Conservation (phyloP, 1,139 yeast genomes). For the Candida dubliniensis region DNA sequence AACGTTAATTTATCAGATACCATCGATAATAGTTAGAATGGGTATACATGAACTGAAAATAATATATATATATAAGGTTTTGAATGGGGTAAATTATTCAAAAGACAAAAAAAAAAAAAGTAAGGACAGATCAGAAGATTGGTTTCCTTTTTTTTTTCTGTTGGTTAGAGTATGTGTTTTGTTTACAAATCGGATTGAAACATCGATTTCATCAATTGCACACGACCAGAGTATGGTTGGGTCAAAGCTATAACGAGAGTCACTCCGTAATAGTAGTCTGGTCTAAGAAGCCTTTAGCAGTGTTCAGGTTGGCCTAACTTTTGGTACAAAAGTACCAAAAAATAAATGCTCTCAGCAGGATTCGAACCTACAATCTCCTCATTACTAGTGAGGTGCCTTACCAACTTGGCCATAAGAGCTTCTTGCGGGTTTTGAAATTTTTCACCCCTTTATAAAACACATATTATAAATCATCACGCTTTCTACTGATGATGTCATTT, state of each 20-base stretch:
- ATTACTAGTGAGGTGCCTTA: conserved; percentile 90
- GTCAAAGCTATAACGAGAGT: neutral
- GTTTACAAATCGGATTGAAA: neutral
- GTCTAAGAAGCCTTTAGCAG: too few species aligned
- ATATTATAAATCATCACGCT: too few species aligned
- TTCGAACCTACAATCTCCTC: conserved; percentile 87
- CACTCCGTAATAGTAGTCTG: too few species aligned
- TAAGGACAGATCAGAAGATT: neutral
- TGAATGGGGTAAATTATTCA: neutral
- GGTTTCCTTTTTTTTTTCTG: neutral
- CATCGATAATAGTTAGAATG: neutral
- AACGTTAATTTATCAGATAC: conserved; percentile 11
- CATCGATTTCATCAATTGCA: neutral
- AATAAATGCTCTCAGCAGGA: conserved; percentile 70
- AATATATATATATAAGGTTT: too few species aligned
- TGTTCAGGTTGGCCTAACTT: neutral
- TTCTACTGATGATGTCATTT: too few species aligned
- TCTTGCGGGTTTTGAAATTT: too few species aligned
- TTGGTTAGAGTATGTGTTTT: neutral
- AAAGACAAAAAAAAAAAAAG: neutral
- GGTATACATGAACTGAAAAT: conserved; percentile 1
- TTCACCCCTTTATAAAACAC: too few species aligned
- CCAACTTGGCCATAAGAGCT: conserved; percentile 76
- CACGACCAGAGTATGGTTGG: neutral
- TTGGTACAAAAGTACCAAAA: conserved; percentile 8